phyloP scores from a whole-genome alignment of 129 eudicot genomes.

The Flaveria robusta region DNA sequence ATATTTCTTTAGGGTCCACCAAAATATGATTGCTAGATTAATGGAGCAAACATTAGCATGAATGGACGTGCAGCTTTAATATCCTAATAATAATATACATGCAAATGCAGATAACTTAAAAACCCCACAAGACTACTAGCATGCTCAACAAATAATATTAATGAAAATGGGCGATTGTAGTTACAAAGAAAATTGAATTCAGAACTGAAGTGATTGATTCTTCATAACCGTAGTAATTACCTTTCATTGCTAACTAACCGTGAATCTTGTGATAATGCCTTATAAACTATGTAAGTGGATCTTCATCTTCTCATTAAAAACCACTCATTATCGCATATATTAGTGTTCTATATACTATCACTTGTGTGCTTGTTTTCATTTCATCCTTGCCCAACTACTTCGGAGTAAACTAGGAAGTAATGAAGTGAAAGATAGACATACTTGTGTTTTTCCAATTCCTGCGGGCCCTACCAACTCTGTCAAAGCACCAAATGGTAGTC shows the following conservation, averaged over 20 bases:
- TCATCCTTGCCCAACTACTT: neutral
- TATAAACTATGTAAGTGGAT: neutral
- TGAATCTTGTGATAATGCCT: neutral
- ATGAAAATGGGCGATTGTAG: neutral
- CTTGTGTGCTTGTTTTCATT: neutral
- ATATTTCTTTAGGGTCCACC: neutral
- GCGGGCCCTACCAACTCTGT: constrained; percentile 96
- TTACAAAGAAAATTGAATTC: neutral
- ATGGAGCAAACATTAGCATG: constrained; percentile 12
- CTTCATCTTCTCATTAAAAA: neutral
- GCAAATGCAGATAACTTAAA: neutral
- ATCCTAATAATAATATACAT: too few relatives aligned
- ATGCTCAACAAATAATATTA: neutral
- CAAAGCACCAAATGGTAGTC: constrained; percentile 81
- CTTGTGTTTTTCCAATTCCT: constrained; percentile 94
- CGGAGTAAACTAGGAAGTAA: neutral
- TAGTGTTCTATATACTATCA: neutral
- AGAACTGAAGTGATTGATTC: neutral
- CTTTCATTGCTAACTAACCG: neutral
- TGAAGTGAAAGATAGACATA: constrained; percentile 29
- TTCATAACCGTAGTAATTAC: neutral
- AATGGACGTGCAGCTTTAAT: neutral
- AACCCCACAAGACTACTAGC: neutral
- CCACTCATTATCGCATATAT: neutral
- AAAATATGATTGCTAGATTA: neutral